Conservation (phyloP, 1,284 basidiomycete genomes). For the Binderoboletus segoi region DNA sequence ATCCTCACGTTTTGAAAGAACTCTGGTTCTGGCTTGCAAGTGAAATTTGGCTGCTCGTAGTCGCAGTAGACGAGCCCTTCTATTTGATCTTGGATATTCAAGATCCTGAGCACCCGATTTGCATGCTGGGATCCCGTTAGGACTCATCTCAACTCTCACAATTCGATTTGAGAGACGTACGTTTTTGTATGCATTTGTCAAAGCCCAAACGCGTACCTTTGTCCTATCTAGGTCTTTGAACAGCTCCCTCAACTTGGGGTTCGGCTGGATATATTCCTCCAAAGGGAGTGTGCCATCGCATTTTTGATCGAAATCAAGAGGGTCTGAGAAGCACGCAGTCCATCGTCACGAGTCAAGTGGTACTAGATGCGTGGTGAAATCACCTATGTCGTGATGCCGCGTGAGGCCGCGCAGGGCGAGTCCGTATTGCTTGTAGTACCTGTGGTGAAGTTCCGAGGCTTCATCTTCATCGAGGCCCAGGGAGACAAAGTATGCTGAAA, state of each 20-base stretch:
- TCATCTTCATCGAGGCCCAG: constrained; percentile 71
- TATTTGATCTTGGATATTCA: constrained; percentile 73
- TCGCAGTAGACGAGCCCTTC: constrained; percentile 85
- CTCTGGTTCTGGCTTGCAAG: constrained; percentile 80
- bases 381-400: constrained; percentile 79
- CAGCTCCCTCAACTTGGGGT: constrained; percentile 64
- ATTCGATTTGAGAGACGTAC: constrained; percentile 47
- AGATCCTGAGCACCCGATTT: constrained; percentile 73
- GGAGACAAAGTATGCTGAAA: constrained; percentile 71
- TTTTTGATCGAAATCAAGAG: constrained; percentile 82
- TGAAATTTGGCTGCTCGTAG: constrained; percentile 69
- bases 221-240: constrained; percentile 78
- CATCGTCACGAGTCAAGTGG: background rate
- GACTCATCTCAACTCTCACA: background rate
- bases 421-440: constrained; percentile 81
- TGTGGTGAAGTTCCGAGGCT: constrained; percentile 71
- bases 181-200: constrained; percentile 80
- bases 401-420: constrained; percentile 84
- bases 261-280: constrained; percentile 76
- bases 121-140: constrained; percentile 62
- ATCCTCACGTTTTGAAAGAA: constrained; percentile 62
- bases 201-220: constrained; percentile 78
- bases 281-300: constrained; percentile 86
- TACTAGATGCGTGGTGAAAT: constrained; percentile 10
- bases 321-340: constrained; percentile 51